Conservation (phyloP, 768 basidiomycete genomes). For the Rhizopogon vulgaris region DNA sequence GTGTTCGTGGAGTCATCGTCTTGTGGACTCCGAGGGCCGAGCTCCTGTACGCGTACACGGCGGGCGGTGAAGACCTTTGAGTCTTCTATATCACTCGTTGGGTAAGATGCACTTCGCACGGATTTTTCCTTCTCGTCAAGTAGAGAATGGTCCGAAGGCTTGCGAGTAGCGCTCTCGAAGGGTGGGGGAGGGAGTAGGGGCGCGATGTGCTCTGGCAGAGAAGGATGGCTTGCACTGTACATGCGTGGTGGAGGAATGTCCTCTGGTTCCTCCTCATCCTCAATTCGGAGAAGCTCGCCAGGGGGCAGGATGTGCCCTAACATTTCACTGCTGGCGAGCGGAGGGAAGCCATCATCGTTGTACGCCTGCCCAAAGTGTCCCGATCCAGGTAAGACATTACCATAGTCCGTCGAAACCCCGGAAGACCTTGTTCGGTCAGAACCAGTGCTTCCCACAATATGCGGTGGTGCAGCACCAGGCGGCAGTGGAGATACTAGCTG, state of each 20-base stretch:
- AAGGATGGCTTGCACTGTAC: conserved; percentile 19
- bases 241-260: conserved; percentile 20
- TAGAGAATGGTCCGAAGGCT: conserved; percentile 13
- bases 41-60: conserved; percentile 33
- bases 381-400: conserved; percentile 23
- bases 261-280: conserved; percentile 24
- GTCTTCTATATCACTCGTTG: conserved; percentile 26
- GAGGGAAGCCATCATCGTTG: conserved; percentile 15
- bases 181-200: conserved; percentile 36
- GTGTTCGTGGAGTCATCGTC: conserved; percentile 13
- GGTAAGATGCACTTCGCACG: conserved; percentile 25
- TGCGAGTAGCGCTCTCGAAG: conserved; percentile 24
- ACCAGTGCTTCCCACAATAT: conserved; percentile 32
- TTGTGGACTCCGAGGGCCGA: conserved; percentile 18
- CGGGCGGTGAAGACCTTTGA: conserved; percentile 29
- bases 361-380: conserved; percentile 29
- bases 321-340: conserved; percentile 26
- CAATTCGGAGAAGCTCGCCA: conserved; percentile 28
- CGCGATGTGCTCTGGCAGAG: conserved; percentile 21
- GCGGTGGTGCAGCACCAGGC: conserved; percentile 27
- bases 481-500: conserved; percentile 23
- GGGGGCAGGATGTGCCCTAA: conserved; percentile 31
- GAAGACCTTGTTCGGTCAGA: conserved; percentile 36
- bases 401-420: conserved; percentile 30
- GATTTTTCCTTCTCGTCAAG: conserved; percentile 29